Evolutionary conservation across 345 rosid species (phyloP).

Genomic region (Citrus sp.): DNA sequence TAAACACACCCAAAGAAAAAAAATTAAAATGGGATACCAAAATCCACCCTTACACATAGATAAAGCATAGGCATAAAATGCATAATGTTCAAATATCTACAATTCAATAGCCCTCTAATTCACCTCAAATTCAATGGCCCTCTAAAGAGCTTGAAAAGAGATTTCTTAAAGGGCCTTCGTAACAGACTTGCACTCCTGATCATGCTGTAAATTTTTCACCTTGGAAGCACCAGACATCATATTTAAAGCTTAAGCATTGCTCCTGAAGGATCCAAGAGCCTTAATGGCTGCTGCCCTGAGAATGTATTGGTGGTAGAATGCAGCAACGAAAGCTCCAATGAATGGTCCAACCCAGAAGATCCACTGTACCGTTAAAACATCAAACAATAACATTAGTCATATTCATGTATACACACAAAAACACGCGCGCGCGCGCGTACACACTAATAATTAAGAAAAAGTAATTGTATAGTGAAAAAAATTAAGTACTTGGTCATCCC

Average conservation of each 20-base stretch:
- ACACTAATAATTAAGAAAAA: no score
- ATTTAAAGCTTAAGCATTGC: conserved; percentile 47
- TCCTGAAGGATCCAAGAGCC: conserved; percentile 83
- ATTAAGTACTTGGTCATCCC: conserved; percentile 81
- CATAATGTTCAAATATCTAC: conserved; percentile 25
- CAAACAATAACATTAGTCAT: background rate
- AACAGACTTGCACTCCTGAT: conserved; percentile 16
- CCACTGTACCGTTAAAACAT: conserved; percentile 46
- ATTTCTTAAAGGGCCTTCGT: conserved; percentile 13
- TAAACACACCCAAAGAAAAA: conserved; percentile 9
- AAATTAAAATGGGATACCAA: conserved; percentile 9
- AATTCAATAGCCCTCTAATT: conserved; percentile 28
- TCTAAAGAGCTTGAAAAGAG: background rate
- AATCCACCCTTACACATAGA: conserved; percentile 18
- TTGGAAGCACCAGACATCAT: background rate
- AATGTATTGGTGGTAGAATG: conserved; percentile 71
- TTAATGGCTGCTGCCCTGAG: conserved; percentile 78
- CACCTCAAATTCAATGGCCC: background rate
- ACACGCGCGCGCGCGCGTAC: background rate
- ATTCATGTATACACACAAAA: no score
- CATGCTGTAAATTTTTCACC: conserved; percentile 17
- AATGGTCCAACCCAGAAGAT: conserved; percentile 98
- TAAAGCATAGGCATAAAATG: background rate
- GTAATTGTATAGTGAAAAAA: background rate
- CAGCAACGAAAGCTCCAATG: conserved; percentile 77